A percentile compares a stretch with the other conserved stretches of the same genome.
Conservation (phyloP, 108 stramenopile species). For the Skeletonema menzelii region DNA sequence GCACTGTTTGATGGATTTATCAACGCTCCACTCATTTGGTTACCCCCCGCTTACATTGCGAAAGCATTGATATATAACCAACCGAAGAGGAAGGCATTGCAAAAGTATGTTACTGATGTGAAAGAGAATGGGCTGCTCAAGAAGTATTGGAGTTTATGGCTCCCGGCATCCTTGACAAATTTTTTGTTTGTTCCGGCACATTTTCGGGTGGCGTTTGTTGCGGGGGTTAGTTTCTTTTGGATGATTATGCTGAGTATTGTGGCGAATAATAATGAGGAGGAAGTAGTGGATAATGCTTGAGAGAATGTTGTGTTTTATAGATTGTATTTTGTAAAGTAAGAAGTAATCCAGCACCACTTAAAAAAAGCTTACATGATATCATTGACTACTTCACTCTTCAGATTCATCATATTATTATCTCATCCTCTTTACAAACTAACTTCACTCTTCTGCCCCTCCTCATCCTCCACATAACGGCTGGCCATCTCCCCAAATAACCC, state of each 20-base stretch:
- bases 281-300: background rate
- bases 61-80: slow-evolving; percentile 18
- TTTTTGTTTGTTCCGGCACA: slow-evolving; percentile 40
- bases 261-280: background rate
- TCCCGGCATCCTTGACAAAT: slow-evolving; percentile 23
- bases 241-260: slow-evolving; percentile 16
- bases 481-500: slow-evolving; percentile 52
- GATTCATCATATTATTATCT: background rate
- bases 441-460: slow-evolving; percentile 34
- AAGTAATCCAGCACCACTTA: no score
- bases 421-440: slow-evolving; percentile 20
- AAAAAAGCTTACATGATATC: no score
- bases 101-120: slow-evolving; percentile 23
- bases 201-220: slow-evolving; percentile 41
- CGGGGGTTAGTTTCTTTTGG: slow-evolving; percentile 42
- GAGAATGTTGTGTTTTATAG: no score
- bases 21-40: slow-evolving; percentile 22
- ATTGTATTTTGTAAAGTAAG: no score
- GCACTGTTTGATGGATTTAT: slow-evolving; percentile 15
- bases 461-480: slow-evolving; percentile 34
- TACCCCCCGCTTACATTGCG: slow-evolving; percentile 34
- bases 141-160: slow-evolving; percentile 46
- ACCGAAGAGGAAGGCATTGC: slow-evolving; percentile 6
- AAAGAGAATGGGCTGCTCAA: slow-evolving; percentile 25
- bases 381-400: no score